phyloP scores from a whole-genome alignment of 2,329 filamentous ascomycete species.

The Aurifilum marmelostoma region DNA sequence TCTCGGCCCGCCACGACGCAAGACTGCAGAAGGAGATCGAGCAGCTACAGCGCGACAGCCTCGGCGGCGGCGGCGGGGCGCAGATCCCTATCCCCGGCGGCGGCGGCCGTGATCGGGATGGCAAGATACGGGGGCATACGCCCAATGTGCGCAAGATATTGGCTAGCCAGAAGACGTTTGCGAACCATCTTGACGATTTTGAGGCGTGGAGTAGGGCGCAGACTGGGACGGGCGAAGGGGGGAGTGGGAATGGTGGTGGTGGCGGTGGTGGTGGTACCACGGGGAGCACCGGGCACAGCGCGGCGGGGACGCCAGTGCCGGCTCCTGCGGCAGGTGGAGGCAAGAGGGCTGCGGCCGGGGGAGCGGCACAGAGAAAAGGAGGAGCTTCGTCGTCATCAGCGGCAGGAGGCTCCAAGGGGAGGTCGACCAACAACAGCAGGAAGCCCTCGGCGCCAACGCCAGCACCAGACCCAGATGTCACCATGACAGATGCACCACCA shows the following conservation, averaged over 20 bases:
- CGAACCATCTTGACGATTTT: conserved; percentile 81
- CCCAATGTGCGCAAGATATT: conserved; percentile 76
- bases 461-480: conserved; percentile 37
- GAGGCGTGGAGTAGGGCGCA: conserved; percentile 57
- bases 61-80: conserved; percentile 61
- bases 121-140: conserved; percentile 57
- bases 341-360: conserved; percentile 4
- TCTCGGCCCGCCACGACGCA: conserved; percentile 79
- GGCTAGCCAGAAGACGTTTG: conserved; percentile 80
- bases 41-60: conserved; percentile 79
- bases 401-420: conserved; percentile 8
- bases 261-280: conserved; percentile 33
- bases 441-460: conserved; percentile 18
- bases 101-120: conserved; percentile 38
- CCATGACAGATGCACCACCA: conserved; percentile 45
- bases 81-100: conserved; percentile 70
- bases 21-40: conserved; percentile 82
- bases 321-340: conserved; percentile 12
- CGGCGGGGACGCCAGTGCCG: conserved; percentile 29
- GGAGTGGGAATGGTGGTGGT: neutral
- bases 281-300: conserved; percentile 34
- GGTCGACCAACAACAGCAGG: conserved; percentile 18
- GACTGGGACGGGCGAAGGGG: conserved; percentile 39
- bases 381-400: conserved; percentile 19
- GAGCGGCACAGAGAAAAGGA: conserved; percentile 21